These are phyloP conservation scores for Penicillium sclerotiorum DNA, from an alignment of 2,329 filamentous ascomycete genomes.

Conservation along the genomic window DNA sequence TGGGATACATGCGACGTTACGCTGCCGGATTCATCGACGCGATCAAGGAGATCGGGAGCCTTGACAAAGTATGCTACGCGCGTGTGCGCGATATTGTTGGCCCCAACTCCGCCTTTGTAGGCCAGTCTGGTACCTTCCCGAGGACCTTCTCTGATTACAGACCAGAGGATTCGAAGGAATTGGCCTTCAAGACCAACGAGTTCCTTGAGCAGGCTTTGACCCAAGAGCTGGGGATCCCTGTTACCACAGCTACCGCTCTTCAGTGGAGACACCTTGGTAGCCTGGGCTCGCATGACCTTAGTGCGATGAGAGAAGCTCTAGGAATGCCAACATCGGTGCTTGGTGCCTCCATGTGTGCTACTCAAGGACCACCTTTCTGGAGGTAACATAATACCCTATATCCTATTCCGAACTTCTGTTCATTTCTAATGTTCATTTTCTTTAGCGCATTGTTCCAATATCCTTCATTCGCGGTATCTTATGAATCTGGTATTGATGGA, in stretches of 20 bases:
- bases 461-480: constrained; percentile 46
- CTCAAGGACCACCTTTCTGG: constrained; percentile 39
- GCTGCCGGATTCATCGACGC: constrained; percentile 57
- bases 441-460: constrained; percentile 39
- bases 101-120: constrained; percentile 48
- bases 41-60: constrained; percentile 54
- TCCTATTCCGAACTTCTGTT: not conserved
- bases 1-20: constrained; percentile 64
- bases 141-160: constrained; percentile 48
- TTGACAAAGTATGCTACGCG: constrained; percentile 56
- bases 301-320: constrained; percentile 56
- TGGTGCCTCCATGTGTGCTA: constrained; percentile 31
- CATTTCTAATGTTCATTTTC: constrained; percentile 19
- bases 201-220: constrained; percentile 34
- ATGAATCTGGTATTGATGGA: constrained; percentile 58
- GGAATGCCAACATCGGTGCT: constrained; percentile 51
- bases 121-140: constrained; percentile 36
- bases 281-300: constrained; percentile 58
- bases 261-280: constrained; percentile 48
- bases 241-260: constrained; percentile 26
- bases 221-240: constrained; percentile 34
- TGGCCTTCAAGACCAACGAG: constrained; percentile 20
- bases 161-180: constrained; percentile 26
- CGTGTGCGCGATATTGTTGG: constrained; percentile 56
- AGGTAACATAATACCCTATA: constrained; percentile 12